Conservation (phyloP, 2,329 filamentous ascomycete genomes). For the Annulohypoxylon truncatum region DNA sequence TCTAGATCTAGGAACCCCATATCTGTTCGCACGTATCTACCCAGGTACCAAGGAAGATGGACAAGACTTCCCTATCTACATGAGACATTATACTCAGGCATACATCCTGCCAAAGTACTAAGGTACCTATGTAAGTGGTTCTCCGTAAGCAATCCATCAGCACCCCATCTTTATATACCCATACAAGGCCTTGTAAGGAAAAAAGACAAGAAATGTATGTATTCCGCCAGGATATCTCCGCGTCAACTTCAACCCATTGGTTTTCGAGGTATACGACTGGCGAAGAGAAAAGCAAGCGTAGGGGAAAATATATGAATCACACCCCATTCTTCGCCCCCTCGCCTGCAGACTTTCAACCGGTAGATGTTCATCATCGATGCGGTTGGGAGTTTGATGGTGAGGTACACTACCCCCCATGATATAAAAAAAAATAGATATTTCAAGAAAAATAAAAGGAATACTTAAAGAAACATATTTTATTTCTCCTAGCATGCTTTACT, state of each 20-base stretch:
- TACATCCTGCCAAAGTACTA: not conserved
- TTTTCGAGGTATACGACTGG: constrained; percentile 94
- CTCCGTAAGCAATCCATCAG: constrained; percentile 13
- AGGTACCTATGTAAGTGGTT: constrained; percentile 20
- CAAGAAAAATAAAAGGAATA: not conserved
- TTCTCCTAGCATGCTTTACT: not conserved
- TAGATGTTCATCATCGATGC: constrained; percentile 69
- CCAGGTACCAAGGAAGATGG: not conserved
- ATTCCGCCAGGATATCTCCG: constrained; percentile 87
- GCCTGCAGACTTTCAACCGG: constrained; percentile 83
- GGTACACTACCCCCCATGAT: constrained; percentile 67
- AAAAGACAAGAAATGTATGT: constrained; percentile 14
- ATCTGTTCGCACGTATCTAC: not conserved
- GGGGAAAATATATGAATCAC: constrained; percentile 59
- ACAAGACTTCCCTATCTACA: constrained; percentile 12
- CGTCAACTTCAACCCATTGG: constrained; percentile 78
- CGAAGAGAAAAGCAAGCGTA: constrained; percentile 76
- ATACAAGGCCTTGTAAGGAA: not conserved
- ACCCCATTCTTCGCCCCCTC: constrained; percentile 66
- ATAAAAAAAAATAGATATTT: not conserved
- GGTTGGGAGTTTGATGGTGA: constrained; percentile 86
- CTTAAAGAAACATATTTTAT: not conserved
- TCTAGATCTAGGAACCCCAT: constrained; percentile 16
- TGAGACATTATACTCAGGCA: not conserved
- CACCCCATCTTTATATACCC: not conserved